These are phyloP conservation scores for Trypanosoma lewisi DNA, from an alignment of 208 protist genomes.

Conservation along the genomic window DNA sequence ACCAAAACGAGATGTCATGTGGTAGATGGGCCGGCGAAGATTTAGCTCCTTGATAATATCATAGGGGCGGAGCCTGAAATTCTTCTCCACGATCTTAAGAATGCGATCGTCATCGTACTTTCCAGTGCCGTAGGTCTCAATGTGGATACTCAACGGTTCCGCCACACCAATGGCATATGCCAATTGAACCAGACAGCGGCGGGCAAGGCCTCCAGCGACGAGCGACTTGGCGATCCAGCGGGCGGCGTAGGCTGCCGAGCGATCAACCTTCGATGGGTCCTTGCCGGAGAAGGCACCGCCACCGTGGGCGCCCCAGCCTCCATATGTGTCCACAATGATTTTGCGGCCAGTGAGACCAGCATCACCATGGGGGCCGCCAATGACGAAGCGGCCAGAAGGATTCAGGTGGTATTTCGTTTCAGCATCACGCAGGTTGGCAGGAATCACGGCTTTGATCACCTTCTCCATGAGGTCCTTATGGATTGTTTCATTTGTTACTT, in stretches of 20 bases:
- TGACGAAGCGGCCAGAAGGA: slow-evolving; percentile 99
- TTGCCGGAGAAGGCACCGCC: slow-evolving; percentile 99
- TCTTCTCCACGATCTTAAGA: slow-evolving; percentile 93
- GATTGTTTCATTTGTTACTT: slow-evolving; percentile 95
- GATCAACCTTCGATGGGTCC: slow-evolving; percentile 99
- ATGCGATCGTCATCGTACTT: slow-evolving; percentile 76
- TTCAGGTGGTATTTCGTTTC: slow-evolving; percentile 98
- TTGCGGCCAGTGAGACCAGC: slow-evolving; percentile 99
- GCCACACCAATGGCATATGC: slow-evolving; percentile 99
- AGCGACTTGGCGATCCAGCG: slow-evolving; percentile 99
- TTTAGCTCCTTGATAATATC: slow-evolving; percentile 96
- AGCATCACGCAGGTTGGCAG: slow-evolving; percentile 92
- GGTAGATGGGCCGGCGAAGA: slow-evolving; percentile 96
- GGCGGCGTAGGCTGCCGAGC: slow-evolving; percentile 98
- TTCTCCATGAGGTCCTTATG: slow-evolving; percentile 91
- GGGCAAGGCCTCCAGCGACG: slow-evolving; percentile 92
- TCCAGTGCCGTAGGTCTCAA: slow-evolving; percentile 99
- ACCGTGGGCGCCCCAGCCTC: slow-evolving; percentile 99
- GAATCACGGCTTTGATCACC: slow-evolving; percentile 95
- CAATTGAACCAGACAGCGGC: slow-evolving; percentile 97
- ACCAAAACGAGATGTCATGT: slow-evolving; percentile 96
- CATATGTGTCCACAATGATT: slow-evolving; percentile 99
- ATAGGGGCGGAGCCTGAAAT: slow-evolving; percentile 98
- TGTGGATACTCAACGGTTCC: slow-evolving; percentile 96
- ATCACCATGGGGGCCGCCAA: slow-evolving; percentile 99